Evolutionary conservation across 2,329 filamentous ascomycete genomes (phyloP), one percentile per base, ranked within the genome.

Genomic region (Verticillium nonalfalfae): DNA sequence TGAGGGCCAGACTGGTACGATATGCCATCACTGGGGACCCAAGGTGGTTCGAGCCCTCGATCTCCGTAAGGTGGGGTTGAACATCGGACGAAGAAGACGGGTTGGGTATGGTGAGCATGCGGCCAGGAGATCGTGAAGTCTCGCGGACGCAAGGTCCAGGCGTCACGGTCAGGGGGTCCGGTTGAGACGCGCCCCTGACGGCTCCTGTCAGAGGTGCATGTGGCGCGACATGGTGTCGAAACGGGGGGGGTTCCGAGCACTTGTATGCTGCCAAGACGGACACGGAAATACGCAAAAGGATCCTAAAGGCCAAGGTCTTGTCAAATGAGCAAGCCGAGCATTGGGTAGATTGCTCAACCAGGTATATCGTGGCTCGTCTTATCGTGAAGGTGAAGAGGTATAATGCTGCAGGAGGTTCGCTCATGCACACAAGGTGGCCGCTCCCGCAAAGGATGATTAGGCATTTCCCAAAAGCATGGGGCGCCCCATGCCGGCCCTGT

Each of bases 151-250:
- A 9, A 50, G 40, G 40, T 50, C 40, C 40, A 50, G 40, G 40
- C 40, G 40, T 21, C n/a, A 21, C 52, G 33, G 36, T 40, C 33
- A 40, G 64, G 50, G 57, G 59, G 60, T 63, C 31, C 5, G n/a
- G 40, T 50, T 72, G 70, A 72, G 69, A 72, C 70, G 65, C 55
- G 62, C 62, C 63, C 69, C 69, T 67, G 69, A 72, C 70, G 63
- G 61, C 61, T 63, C 59, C 64, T 67, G 70, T 72, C 66, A 67
- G 69, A 68, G 66, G 57, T 58, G 58, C 56, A 60, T 59, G 58
- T 45, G 50, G 39, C 35, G 18, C 55, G 38, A 55, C 60, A 50
- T 18, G 40, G 40, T 50, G 40, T 50, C 40, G 40, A 50, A 50
- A 50, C 40, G 9, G 9, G n/a, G 7, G n/a, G 18, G 40, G n/a